Evolutionary conservation across 495 filamentous ascomycete genomes (phyloP).

Genomic region (Penicillium nucicola): DNA sequence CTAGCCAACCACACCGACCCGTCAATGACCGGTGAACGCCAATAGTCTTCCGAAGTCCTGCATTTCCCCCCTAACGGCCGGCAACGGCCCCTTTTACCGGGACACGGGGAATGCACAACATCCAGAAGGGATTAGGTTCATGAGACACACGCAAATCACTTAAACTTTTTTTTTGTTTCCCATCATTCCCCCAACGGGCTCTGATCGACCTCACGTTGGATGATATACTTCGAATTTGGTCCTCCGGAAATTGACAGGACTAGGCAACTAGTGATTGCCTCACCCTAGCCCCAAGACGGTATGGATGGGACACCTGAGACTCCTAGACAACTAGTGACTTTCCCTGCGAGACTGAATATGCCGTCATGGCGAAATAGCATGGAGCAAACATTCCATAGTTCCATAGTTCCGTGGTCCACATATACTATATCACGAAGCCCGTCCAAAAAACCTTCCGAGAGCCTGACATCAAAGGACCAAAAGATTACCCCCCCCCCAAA

Average conservation of each 20-base stretch:
- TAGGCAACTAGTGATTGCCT: constrained; percentile 12
- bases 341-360: not conserved
- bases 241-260: constrained; percentile 27
- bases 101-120: constrained; percentile 26
- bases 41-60: constrained; percentile 4
- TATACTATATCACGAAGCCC: not conserved
- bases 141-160: too few relatives aligned
- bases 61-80: constrained; percentile 20
- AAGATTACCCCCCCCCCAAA: too few relatives aligned
- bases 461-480: not conserved
- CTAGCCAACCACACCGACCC: not conserved
- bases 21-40: not conserved
- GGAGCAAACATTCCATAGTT: not conserved
- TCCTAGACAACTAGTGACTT: too few relatives aligned
- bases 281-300: constrained; percentile 14
- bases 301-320: constrained; percentile 18
- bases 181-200: not conserved
- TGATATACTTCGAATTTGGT: constrained; percentile 10
- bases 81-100: constrained; percentile 13
- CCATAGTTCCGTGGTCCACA: not conserved
- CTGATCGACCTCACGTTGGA: not conserved
- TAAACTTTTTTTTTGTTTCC: not conserved
- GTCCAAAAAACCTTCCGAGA: constrained; percentile 5
- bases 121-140: constrained; percentile 3
- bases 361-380: constrained; percentile 10